Percentiles rank a stretch among this genome's conserved stretches.
Conservation (phyloP, 2,329 filamentous ascomycete species). For the Lachnellula cervina region DNA sequence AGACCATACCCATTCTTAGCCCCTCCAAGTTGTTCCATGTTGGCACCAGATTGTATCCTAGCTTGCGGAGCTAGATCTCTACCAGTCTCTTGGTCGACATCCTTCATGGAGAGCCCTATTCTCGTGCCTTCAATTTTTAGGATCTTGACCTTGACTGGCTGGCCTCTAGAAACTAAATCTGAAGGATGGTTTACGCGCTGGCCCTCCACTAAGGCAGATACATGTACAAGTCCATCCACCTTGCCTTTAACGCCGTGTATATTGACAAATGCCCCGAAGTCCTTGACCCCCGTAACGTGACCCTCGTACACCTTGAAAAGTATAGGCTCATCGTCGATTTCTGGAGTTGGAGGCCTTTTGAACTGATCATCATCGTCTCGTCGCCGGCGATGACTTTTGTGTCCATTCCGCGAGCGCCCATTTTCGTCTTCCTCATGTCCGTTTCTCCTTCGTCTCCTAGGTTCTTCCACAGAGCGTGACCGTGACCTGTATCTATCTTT, state of each 20-base stretch:
- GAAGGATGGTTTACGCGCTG: conserved; percentile 88
- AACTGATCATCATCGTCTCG: conserved; percentile 55
- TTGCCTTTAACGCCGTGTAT: conserved; percentile 81
- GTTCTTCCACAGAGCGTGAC: conserved; percentile 45
- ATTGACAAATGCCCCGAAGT: conserved; percentile 94
- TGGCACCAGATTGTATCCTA: conserved; percentile 81
- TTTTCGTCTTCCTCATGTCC: conserved; percentile 56
- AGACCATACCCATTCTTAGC: conserved; percentile 53
- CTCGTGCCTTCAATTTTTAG: conserved; percentile 76
- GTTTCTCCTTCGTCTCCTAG: conserved; percentile 36
- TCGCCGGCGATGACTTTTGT: conserved; percentile 37
- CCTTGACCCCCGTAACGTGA: conserved; percentile 84
- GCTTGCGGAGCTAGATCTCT: conserved; percentile 75
- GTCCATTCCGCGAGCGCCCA: conserved; percentile 42
- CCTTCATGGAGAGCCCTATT: conserved; percentile 93
- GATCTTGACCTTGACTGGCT: conserved; percentile 89
- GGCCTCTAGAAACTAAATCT: conserved; percentile 74
- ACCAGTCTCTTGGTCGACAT: conserved; percentile 87
- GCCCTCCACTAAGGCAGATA: conserved; percentile 81
- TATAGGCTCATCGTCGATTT: conserved; percentile 76
- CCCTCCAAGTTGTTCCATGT: conserved; percentile 75
- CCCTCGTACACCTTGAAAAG: conserved; percentile 87
- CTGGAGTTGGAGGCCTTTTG: conserved; percentile 59
- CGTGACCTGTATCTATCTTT: conserved; percentile 44
- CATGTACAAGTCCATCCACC: conserved; percentile 88